Evolutionary conservation across 768 basidiomycete species (phyloP), one percentile per base, ranked within the genome.

Genomic region (Megacollybia marginata): DNA sequence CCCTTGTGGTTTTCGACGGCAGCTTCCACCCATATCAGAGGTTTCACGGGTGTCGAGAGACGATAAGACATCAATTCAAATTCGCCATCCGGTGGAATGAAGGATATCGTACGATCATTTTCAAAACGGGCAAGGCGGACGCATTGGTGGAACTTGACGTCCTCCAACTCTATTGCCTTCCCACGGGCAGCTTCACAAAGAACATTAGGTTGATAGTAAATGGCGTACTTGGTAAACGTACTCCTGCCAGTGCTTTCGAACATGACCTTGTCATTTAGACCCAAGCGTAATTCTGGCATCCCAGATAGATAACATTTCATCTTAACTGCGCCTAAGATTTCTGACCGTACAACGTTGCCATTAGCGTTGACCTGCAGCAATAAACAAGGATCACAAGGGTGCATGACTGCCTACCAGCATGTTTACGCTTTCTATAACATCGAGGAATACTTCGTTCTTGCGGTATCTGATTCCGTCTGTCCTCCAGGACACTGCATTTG

Each of bases 251-350:
- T 97, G 61, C 77, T 90, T 67, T 99, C 96, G 59, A 98, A 97
- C 95, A 99, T 98, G 65, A 97, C 93, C 69, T 98, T 98, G 72
- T 99, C 95, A 67, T 99, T 99, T 50, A 99, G 73, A 2, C 95
- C 96, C 28, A 99, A 68, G 51, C 95, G 78, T 43, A 98, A 74
- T 63, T 99, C 96, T 15, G 96, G 96, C 96, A 98, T 99, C n/a
- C 96, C 96, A 9, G 92, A 93, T 2, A 99, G 77, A 64, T 97
- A 99, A 64, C 95, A 98, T 67, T 98, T 98, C 96, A 98, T 98
- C 78, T 99, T 98, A 60, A 99, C 80, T 0, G 93, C 92, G n/a
- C 96, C 96, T 2, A 98, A 71, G 57, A 99, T 98, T 68, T 99
- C 96, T 13, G 91, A 93, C 44, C 96, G 85, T 13, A 98, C 91